Evolutionary conservation across 179 eudicot genomes (phyloP).

Genomic region (Gypsophila paniculata): DNA sequence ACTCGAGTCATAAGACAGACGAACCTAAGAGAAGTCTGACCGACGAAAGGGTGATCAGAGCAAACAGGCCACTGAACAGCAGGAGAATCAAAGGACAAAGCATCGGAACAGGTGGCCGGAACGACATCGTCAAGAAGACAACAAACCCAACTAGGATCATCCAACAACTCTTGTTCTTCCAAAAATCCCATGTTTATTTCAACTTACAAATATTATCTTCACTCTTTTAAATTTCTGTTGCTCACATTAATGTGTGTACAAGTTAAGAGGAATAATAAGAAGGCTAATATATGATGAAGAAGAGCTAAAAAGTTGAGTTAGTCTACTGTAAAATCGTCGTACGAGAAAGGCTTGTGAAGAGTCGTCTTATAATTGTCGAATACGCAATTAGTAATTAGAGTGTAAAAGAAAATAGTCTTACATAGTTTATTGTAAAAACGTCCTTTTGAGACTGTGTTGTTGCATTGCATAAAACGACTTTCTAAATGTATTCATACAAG

Average conservation of each 20-base stretch:
- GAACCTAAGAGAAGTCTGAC: constrained; percentile 19
- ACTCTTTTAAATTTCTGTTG: not conserved
- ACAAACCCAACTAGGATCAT: constrained; percentile 23
- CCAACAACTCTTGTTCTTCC: constrained; percentile 18
- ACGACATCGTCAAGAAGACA: constrained; percentile 24
- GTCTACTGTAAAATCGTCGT: too few relatives aligned
- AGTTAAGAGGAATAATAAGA: not conserved
- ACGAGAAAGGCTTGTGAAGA: too few relatives aligned
- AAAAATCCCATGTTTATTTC: constrained; percentile 17
- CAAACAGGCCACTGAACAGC: not conserved
- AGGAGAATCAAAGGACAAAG: constrained; percentile 1
- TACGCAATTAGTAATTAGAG: too few relatives aligned
- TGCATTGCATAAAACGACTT: too few relatives aligned
- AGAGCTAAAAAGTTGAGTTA: too few relatives aligned
- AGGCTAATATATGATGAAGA: not conserved
- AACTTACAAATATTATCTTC: not conserved
- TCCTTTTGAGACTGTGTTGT: too few relatives aligned
- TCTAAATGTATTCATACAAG: too few relatives aligned
- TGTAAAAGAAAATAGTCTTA: too few relatives aligned
- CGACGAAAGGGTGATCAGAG: not conserved
- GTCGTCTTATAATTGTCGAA: too few relatives aligned
- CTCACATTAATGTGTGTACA: not conserved
- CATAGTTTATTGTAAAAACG: too few relatives aligned
- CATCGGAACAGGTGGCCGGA: constrained; percentile 12
- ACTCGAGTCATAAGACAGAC: not conserved